A percentile compares a stretch with the other conserved stretches of the same genome.
phyloP scores from a whole-genome alignment of 1,284 basidiomycete species.

The Ustanciosporium gigantosporum region DNA sequence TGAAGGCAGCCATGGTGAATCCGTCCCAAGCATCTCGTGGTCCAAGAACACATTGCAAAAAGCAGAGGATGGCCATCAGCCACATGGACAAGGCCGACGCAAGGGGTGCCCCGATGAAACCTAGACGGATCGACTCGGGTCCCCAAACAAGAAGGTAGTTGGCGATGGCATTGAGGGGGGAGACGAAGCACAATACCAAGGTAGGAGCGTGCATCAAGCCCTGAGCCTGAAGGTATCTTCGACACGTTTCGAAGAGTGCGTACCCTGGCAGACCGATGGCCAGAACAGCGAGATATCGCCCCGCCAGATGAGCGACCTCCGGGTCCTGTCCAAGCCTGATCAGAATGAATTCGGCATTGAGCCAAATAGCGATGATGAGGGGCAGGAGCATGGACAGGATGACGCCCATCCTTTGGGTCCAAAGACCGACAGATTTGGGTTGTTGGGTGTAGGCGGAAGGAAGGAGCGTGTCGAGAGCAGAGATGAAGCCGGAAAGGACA shows the following conservation, averaged over 20 bases:
- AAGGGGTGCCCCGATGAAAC: constrained; percentile 90
- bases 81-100: constrained; percentile 88
- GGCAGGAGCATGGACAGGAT: constrained; percentile 61
- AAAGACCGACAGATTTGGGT: constrained; percentile 82
- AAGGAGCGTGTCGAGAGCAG: constrained; percentile 82
- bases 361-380: constrained; percentile 66
- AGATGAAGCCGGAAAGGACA: constrained; percentile 70
- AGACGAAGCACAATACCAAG: constrained; percentile 78
- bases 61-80: constrained; percentile 68
- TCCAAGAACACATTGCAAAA: constrained; percentile 64
- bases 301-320: constrained; percentile 78
- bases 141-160: constrained; percentile 75
- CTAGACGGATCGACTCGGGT: constrained; percentile 66
- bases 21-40: constrained; percentile 84
- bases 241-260: constrained; percentile 62
- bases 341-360: constrained; percentile 78
- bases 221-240: constrained; percentile 61
- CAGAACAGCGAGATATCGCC: constrained; percentile 73
- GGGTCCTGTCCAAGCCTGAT: constrained; percentile 81
- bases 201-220: constrained; percentile 85
- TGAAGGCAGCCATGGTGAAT: constrained; percentile 64
- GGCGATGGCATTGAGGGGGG: constrained; percentile 81
- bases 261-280: constrained; percentile 86
- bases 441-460: constrained; percentile 87
- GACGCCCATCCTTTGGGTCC: constrained; percentile 82